phyloP scores from a whole-genome alignment of 306 rosid species.

The Nissolia schottii region DNA sequence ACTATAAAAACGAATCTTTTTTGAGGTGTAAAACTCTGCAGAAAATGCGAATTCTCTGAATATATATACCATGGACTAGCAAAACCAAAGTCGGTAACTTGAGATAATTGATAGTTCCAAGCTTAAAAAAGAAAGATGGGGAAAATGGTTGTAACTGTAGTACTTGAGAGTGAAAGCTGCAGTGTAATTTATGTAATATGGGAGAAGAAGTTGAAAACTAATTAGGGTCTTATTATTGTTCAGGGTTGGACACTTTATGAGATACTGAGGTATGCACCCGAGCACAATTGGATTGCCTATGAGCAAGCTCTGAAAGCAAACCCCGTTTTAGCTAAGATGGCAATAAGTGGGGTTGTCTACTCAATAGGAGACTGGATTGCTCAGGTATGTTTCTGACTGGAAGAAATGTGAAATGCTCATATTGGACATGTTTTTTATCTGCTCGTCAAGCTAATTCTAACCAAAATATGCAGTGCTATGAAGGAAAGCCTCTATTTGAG shows the following conservation, averaged over 20 bases:
- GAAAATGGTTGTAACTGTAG: neutral
- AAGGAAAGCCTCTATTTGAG: slow-evolving; percentile 85
- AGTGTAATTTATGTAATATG: neutral
- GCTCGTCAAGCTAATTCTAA: neutral
- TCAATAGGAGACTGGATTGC: slow-evolving; percentile 96
- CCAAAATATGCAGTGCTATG: slow-evolving; percentile 62
- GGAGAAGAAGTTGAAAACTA: slow-evolving; percentile 17
- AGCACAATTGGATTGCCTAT: slow-evolving; percentile 95
- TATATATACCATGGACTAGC: neutral
- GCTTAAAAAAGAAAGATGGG: neutral
- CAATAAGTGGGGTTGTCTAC: slow-evolving; percentile 82
- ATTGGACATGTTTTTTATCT: neutral
- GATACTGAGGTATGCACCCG: slow-evolving; percentile 86
- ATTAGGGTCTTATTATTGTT: slow-evolving; percentile 23
- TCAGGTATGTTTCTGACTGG: slow-evolving; percentile 47
- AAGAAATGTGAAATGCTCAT: slow-evolving; percentile 5
- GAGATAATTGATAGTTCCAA: neutral
- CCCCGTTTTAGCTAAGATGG: slow-evolving; percentile 93
- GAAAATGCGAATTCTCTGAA: neutral
- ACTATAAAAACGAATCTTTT: neutral
- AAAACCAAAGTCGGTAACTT: neutral
- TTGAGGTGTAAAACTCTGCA: neutral
- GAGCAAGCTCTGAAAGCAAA: slow-evolving; percentile 82
- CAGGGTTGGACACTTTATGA: slow-evolving; percentile 98
- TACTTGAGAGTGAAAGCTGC: neutral